Base-by-base conservation (phyloP, 257 asterid species). In the Solanum pennellii region DNA sequence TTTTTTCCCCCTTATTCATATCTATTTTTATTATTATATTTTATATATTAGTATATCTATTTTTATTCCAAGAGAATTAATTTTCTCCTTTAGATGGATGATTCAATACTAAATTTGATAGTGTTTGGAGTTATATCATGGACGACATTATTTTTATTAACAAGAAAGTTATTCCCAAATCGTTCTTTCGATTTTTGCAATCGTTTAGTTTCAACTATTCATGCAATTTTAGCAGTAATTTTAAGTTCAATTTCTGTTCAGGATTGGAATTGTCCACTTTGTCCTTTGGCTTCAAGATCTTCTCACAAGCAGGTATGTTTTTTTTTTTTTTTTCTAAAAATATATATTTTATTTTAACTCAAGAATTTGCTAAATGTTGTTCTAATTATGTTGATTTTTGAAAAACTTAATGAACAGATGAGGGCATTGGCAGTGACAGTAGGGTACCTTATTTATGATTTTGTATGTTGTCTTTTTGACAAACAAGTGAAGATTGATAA, bases 111-210 rank as follows among this genome's bases (percentile, higher is more conserved):
- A 23, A 92, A 91, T 31, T 12, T 92, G 77, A 86, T 95, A 9
- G 79, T 90, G 1, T 66, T 90, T 5, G 94, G 95, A 6, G 96
- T 91, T 5, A 23, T 95, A 11, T 93, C 92, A 75, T 97, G 99
- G 99, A 80, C 98, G 11, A 82, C 92, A 9, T 73, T 94, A 92
- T 97, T 95, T 85, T 23, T 92, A 31, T 45, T 89, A 2, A 41
- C 87, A 16, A 93, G 94, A 69, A 93, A 68, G 77, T 6, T 91
- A 21, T 86, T 92, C 25, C 91, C 91, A 4, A 86, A 87, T 14
- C 93, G 94, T 47, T 94, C 99, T 2, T 96, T 95, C 85, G 96
- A 96, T 89, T 95, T 96, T 91, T 93, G 97, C 90, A 97, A 92
- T 87, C 97, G 99, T 37, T 68, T 93, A 18, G 97, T 96, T 16